Evolutionary conservation across 768 basidiomycete genomes (phyloP).

Genomic region (Tylopilus plumbeoviolaceoides): DNA sequence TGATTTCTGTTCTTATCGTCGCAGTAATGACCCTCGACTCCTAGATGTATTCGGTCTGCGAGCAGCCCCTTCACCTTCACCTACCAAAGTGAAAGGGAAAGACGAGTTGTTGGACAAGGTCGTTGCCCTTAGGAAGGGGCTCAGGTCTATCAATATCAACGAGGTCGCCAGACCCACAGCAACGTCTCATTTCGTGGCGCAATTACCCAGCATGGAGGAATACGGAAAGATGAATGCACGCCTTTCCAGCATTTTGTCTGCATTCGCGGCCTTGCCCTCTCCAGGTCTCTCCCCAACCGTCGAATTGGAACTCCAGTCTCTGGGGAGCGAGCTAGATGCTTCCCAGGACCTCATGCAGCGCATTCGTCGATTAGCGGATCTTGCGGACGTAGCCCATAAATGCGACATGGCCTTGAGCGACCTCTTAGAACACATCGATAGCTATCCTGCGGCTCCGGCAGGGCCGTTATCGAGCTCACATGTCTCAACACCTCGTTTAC

Average conservation of each 20-base stretch:
- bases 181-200: constrained; percentile 31
- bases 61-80: constrained; percentile 32
- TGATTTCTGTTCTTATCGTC: neutral
- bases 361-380: constrained; percentile 51
- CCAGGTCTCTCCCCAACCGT: constrained; percentile 37
- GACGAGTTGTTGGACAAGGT: constrained; percentile 48
- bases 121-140: constrained; percentile 50
- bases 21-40: neutral
- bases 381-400: constrained; percentile 43
- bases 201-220: constrained; percentile 50
- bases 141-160: constrained; percentile 60
- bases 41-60: constrained; percentile 58
- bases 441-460: constrained; percentile 62
- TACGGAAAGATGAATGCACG: constrained; percentile 44
- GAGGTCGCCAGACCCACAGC: constrained; percentile 43
- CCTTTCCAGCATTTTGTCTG: constrained; percentile 43
- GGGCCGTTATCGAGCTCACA: constrained; percentile 51
- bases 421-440: constrained; percentile 81
- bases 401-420: constrained; percentile 83
- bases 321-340: constrained; percentile 55
- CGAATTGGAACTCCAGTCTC: constrained; percentile 57
- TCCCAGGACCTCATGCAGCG: constrained; percentile 47
- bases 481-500: constrained; percentile 34
- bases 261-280: constrained; percentile 45
- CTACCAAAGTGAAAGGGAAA: constrained; percentile 37